These are phyloP conservation scores for Metroxylon sagu DNA, from an alignment of 176 grass and related monocot species.

Conservation along the genomic window DNA sequence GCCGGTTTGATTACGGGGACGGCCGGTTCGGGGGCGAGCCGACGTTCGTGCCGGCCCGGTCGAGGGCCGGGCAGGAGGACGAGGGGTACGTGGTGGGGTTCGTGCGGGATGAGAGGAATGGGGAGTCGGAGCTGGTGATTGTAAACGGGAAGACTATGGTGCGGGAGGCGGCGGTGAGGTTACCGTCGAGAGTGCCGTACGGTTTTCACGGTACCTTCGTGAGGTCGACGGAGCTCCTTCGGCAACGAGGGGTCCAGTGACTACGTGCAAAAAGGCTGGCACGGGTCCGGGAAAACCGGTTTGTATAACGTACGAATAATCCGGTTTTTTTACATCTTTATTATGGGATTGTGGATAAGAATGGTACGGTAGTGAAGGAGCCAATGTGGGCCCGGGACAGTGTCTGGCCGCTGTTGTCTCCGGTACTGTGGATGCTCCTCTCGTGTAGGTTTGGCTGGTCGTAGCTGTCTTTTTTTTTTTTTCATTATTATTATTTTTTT, in stretches of 20 bases:
- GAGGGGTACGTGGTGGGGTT: constrained; percentile 4
- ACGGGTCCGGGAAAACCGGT: no score
- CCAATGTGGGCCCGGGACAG: no score
- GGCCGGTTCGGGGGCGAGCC: constrained; percentile 1
- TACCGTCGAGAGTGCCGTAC: constrained; percentile 1
- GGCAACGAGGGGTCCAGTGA: not conserved
- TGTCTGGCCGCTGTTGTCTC: no score
- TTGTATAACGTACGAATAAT: no score
- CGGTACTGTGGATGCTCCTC: no score
- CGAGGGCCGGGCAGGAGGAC: not conserved
- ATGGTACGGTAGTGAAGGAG: no score
- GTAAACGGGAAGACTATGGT: not conserved
- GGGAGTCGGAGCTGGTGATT: constrained; percentile 1
- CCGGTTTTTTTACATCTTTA: no score
- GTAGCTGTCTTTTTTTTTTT: no score
- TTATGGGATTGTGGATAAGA: no score
- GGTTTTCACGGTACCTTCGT: constrained; percentile 4
- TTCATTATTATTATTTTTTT: no score
- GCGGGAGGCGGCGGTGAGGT: not conserved
- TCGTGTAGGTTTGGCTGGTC: no score
- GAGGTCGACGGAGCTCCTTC: not conserved
- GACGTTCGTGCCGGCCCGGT: not conserved
- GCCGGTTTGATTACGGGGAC: not conserved
- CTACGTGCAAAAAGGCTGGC: no score
- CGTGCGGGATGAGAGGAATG: not conserved